Conservation (phyloP, 169 alveolate genomes). For the Eimeria praecox region DNA sequence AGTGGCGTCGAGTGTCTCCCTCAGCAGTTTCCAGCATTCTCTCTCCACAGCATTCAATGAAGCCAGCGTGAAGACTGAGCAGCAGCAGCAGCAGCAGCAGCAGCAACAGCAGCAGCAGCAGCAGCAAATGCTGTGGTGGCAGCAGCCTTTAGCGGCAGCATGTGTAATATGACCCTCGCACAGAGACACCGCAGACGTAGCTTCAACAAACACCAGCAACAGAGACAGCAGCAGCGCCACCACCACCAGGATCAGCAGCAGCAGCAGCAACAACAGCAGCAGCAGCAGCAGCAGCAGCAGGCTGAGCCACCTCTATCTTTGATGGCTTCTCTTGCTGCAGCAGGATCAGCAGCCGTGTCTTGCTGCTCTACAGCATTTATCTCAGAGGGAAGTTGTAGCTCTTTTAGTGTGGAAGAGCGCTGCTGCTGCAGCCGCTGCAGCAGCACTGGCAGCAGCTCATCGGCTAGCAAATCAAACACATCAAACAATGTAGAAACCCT, state of each 20-base stretch:
- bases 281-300: slow-evolving; percentile 31
- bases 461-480: slow-evolving; percentile 65
- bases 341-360: not conserved
- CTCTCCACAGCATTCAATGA: slow-evolving; percentile 74
- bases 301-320: slow-evolving; percentile 37
- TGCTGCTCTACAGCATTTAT: not conserved
- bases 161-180: not conserved
- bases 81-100: slow-evolving; percentile 40
- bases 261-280: not conserved
- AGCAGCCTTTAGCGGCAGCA: not conserved
- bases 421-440: slow-evolving; percentile 75
- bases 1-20: slow-evolving; percentile 58
- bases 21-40: slow-evolving; percentile 73
- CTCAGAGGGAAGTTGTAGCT: slow-evolving; percentile 20
- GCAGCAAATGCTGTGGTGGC: not conserved
- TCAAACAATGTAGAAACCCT: slow-evolving; percentile 61
- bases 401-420: not conserved
- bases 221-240: not conserved
- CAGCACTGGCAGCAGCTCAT: slow-evolving; percentile 72
- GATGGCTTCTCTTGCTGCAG: slow-evolving; percentile 43
- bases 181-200: not conserved
- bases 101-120: slow-evolving; percentile 52
- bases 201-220: slow-evolving; percentile 9
- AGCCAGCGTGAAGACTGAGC: slow-evolving; percentile 73
- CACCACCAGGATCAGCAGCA: not conserved